These are phyloP conservation scores for Mortierella sp. DNA, from an alignment of 371 early-diverging fungal species.

Conservation along the genomic window DNA sequence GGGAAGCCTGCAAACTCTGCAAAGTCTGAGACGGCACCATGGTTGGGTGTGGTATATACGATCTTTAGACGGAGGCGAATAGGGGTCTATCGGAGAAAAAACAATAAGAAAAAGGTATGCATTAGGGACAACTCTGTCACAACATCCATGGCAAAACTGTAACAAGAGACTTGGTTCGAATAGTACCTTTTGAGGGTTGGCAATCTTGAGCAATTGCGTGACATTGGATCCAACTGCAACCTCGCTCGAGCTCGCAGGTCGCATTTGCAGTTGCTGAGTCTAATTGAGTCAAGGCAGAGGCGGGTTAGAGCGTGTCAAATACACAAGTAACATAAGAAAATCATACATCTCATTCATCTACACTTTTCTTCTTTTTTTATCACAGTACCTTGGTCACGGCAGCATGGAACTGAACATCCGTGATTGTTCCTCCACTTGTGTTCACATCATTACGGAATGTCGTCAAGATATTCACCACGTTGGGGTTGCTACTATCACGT, in stretches of 20 bases:
- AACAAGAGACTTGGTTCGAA: no score
- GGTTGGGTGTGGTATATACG: conserved; percentile 64
- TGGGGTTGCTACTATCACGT: conserved; percentile 65
- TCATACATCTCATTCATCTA: conserved; percentile 7
- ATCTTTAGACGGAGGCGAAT: conserved; percentile 82
- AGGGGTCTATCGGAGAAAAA: conserved; percentile 59
- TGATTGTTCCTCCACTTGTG: conserved; percentile 59
- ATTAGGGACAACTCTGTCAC: no score
- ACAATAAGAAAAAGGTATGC: background rate
- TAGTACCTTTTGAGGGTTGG: conserved; percentile 90
- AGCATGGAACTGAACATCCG: conserved; percentile 84
- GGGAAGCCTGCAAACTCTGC: conserved; percentile 85
- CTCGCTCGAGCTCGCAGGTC: conserved; percentile 74
- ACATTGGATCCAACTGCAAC: conserved; percentile 70
- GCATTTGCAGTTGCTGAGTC: conserved; percentile 86
- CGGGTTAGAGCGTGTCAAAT: no score
- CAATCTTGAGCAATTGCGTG: conserved; percentile 83
- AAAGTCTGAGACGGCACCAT: conserved; percentile 76
- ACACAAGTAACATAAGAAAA: conserved; percentile 1
- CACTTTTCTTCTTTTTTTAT: background rate
- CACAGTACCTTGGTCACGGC: conserved; percentile 94
- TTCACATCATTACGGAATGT: conserved; percentile 73
- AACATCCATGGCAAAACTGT: conserved; percentile 11
- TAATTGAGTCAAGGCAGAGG: no score
- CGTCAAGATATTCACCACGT: conserved; percentile 73